Conservation (phyloP, 225 moss, liverwort and hornwort genomes). For the Pseudisothecium myosuroides region DNA sequence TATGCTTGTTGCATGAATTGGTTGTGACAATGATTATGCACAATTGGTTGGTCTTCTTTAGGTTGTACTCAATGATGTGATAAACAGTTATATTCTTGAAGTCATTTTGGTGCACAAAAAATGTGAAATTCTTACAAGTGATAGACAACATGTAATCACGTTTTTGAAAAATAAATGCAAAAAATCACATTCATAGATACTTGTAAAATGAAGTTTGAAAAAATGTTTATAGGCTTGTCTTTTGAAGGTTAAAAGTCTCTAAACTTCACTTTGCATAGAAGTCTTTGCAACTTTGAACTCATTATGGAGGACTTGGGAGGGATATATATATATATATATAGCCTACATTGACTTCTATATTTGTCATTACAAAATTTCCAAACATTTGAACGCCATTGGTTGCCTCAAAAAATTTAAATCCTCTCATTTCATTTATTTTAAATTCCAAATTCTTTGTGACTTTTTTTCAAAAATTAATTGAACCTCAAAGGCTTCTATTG, state of each 20-base stretch:
- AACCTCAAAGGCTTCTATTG: fast-evolving
- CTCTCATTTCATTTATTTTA: not conserved
- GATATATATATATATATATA: not conserved
- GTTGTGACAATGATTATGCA: fast-evolving
- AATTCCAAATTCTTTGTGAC: not conserved
- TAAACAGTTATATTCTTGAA: fast-evolving
- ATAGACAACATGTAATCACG: not conserved
- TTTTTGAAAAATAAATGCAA: not conserved
- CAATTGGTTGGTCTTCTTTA: fast-evolving
- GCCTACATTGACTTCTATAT: fast-evolving
- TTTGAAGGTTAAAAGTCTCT: not conserved
- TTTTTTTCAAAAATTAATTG: fast-evolving
- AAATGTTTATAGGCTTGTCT: not conserved
- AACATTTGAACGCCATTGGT: fast-evolving
- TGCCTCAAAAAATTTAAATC: not conserved
- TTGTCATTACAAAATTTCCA: not conserved
- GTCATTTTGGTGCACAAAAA: not conserved
- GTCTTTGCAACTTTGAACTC: not conserved
- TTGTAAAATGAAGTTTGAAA: not conserved
- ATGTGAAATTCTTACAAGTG: not conserved
- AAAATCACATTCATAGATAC: not conserved
- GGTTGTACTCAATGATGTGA: not conserved
- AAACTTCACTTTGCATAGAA: not conserved
- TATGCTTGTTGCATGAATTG: not conserved
- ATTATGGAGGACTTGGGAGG: not conserved